Percentiles rank a stretch among this genome's conserved stretches.
phyloP scores from a whole-genome alignment of 2,329 filamentous ascomycete species.

The Sphaerulina vaccinii region DNA sequence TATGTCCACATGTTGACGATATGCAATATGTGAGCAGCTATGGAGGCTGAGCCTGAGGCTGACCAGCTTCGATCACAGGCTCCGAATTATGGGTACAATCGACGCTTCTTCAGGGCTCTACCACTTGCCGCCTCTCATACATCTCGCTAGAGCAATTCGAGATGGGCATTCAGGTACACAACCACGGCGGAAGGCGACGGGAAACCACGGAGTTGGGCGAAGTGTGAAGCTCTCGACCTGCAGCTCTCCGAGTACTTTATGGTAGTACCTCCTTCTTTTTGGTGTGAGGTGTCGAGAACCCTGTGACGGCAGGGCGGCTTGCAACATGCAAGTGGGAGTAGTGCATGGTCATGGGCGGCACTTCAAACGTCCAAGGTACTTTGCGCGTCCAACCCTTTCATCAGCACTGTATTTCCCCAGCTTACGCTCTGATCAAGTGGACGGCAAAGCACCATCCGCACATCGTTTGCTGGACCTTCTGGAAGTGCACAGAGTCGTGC shows the following conservation, averaged over 20 bases:
- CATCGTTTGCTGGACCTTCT: neutral
- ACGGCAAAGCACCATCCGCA: neutral
- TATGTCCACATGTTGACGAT: no score
- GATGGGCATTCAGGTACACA: neutral
- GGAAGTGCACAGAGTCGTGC: neutral
- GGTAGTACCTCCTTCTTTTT: constrained; percentile 10
- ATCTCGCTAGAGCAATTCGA: neutral
- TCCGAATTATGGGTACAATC: neutral
- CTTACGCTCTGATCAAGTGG: neutral
- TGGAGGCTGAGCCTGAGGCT: no score
- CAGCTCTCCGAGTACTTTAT: neutral
- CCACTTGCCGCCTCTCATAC: neutral
- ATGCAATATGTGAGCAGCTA: no score
- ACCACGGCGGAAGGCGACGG: neutral
- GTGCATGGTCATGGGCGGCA: constrained; percentile 12
- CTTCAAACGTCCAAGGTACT: constrained; percentile 5
- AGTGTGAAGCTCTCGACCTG: neutral
- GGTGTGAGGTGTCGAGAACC: constrained; percentile 1
- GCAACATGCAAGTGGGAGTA: constrained; percentile 7
- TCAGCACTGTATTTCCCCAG: neutral
- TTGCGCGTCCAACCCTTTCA: neutral
- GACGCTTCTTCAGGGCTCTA: neutral
- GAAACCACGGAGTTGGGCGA: neutral
- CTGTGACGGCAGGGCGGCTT: constrained; percentile 7
- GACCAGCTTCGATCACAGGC: no score